Base-by-base conservation (phyloP, 2,329 filamentous ascomycete genomes). In the Metarhizium robertsii region DNA sequence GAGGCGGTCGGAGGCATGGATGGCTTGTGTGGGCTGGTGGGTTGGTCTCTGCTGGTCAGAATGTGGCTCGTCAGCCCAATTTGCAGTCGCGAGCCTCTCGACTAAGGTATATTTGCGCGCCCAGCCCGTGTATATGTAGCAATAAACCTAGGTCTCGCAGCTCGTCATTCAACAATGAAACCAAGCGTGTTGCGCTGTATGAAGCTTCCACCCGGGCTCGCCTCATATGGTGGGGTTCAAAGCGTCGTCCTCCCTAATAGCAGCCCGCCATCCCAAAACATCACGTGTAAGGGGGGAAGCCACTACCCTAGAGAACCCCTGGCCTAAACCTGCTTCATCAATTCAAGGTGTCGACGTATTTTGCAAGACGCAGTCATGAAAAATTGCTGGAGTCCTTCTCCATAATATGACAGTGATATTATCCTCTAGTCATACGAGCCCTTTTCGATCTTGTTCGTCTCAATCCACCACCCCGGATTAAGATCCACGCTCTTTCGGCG, bases 1-100 rank as follows among this genome's bases (percentile, higher is more conserved):
- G 50, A 55, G 50, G 50, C 50, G 54, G 54, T 55, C 54, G 54
- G 54, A 55, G 43, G 43, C 50, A 53, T 53, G 10, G 38, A 36
- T 38, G 40, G 18, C 18, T n/a, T 13, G n/a, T 34, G 53, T 29
- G 40, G n/a, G n/a, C n/a, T 10, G 47, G 53, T 16, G n/a, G n/a
- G 32, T 38, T 34, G 34, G 46, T 32, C 11, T 34, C 40, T 32
- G 53, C 20, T 42, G 13, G 46, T 38, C 18, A 36, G 40, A 18
- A 16, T 10, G 0, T 32, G 34, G 30, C 20, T 14, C 20, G 11
- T 18, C 45, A 42, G 16, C 11, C 32, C 52, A 50, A 50, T 53
- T 49, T 32, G 25, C 29, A 29, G 25, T 30, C 20, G 20, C 45
- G 4, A 48, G 25, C 14, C 45, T 30, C 7, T 7, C 20, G 11